Evolutionary conservation across 148 eudicot species (phyloP), one percentile per base, ranked within the genome.

Genomic region (Vaccinium macrocarpon): DNA sequence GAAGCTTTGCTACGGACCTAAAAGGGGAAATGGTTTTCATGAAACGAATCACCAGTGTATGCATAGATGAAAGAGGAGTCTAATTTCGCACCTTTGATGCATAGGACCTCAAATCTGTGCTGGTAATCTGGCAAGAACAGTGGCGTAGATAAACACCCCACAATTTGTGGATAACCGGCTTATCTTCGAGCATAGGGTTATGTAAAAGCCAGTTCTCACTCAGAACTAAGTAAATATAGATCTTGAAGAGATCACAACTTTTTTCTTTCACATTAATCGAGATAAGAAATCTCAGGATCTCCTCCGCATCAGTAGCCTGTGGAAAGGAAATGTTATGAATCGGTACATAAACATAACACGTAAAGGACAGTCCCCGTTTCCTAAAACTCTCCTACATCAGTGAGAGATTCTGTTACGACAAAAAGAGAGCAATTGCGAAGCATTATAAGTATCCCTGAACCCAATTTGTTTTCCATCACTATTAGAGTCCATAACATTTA

Each of bases 1-100:
- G 97, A 92, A 77, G 97, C 98, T 84, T 91, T 92, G 82, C 90
- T 90, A n/a, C 99, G 94, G 59, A 94, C 91, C 99, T 96, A 95
- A 89, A 86, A 62, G 59, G 71, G 74, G 15, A 52, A 55, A 76
- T 35, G 2, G 48, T 48, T 5, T 5, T 82, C 52, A 79, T n/a
- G 27, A 56, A 75, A 25, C 42, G 46, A n/a, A 50, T 11, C 50
- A 77, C 50, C n/a, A 62, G 10, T 73, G 59, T 35, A 29, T 35
- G 42, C 19, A 74, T 51, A 48, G 51, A 59, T 35, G 59, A 81
- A 84, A 53, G 29, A 50, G 80, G 50, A 27, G 52, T 66, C n/a
- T 53, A 80, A 9, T 74, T 48, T 72, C 88, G 74, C 81, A 94
- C 99, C 93, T 93, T 96, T 68, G 93, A 93, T 53, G 99, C 98